These are phyloP conservation scores for Colletotrichum sp. DNA, from an alignment of 2,329 filamentous ascomycete genomes.

Conservation along the genomic window DNA sequence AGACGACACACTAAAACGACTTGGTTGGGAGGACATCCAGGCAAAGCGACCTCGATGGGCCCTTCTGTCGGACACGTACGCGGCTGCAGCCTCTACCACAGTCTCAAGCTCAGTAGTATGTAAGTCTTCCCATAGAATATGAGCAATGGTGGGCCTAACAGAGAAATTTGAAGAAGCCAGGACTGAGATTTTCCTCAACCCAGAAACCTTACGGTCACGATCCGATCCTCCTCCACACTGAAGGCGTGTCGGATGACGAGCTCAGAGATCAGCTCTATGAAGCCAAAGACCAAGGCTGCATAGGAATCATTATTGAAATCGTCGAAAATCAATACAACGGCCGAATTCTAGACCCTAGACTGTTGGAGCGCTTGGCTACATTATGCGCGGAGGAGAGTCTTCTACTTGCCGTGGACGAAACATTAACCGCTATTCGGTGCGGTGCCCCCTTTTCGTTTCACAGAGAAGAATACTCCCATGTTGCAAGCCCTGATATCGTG, in stretches of 20 bases:
- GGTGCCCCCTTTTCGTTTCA: slow-evolving; percentile 32
- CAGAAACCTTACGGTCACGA: slow-evolving; percentile 18
- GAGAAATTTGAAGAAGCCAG: background rate
- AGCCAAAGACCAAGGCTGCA: slow-evolving; percentile 26
- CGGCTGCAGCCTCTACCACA: slow-evolving; percentile 21
- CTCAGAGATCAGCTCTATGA: slow-evolving; percentile 21
- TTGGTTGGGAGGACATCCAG: slow-evolving; percentile 26
- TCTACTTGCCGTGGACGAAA: slow-evolving; percentile 27
- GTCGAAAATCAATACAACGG: slow-evolving; percentile 28
- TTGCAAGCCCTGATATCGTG: slow-evolving; percentile 24
- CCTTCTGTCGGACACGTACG: slow-evolving; percentile 26
- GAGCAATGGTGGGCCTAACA: background rate
- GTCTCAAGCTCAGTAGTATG: slow-evolving; percentile 22
- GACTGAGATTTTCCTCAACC: background rate
- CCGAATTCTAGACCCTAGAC: slow-evolving; percentile 19
- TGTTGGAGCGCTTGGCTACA: slow-evolving; percentile 15
- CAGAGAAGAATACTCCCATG: slow-evolving; percentile 23
- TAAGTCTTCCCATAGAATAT: background rate
- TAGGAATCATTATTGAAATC: slow-evolving; percentile 27
- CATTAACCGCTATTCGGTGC: slow-evolving; percentile 27
- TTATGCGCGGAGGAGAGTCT: slow-evolving; percentile 23
- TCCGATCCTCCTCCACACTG: slow-evolving; percentile 23
- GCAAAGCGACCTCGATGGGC: slow-evolving; percentile 24
- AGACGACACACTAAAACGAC: slow-evolving; percentile 19
- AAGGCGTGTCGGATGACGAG: slow-evolving; percentile 19